These are phyloP conservation scores for Colletotrichum sublineola DNA, from an alignment of 2,329 filamentous ascomycete genomes.

Conservation along the genomic window DNA sequence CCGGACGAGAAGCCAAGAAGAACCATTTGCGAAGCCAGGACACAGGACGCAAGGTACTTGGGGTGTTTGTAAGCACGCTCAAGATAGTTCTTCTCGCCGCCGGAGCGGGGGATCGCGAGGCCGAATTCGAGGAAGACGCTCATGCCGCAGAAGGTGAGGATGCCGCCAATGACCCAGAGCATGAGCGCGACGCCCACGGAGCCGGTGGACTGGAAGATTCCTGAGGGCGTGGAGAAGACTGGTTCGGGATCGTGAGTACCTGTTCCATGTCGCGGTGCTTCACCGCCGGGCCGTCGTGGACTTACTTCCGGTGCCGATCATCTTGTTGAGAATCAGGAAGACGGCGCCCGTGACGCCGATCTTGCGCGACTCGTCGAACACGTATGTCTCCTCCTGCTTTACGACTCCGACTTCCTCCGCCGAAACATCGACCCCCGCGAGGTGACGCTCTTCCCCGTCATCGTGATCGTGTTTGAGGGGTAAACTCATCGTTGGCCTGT, in stretches of 20 bases:
- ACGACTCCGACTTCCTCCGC: constrained; percentile 13
- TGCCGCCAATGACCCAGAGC: constrained; percentile 51
- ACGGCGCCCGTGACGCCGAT: constrained; percentile 66
- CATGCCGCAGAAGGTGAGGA: constrained; percentile 70
- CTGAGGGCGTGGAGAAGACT: constrained; percentile 69
- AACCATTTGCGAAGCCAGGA: constrained; percentile 72
- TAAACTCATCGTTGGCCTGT: constrained; percentile 13
- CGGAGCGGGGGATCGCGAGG: constrained; percentile 71
- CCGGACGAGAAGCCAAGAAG: constrained; percentile 72
- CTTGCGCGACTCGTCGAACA: constrained; percentile 58
- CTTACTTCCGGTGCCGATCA: constrained; percentile 70
- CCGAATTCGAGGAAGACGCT: constrained; percentile 75
- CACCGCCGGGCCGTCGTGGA: constrained; percentile 23
- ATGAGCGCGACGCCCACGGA: constrained; percentile 63
- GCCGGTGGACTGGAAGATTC: constrained; percentile 65
- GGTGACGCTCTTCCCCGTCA: constrained; percentile 19
- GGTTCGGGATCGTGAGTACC: constrained; percentile 13
- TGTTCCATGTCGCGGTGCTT: neutral
- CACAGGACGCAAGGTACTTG: constrained; percentile 69
- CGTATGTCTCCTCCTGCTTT: constrained; percentile 50
- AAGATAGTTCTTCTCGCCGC: constrained; percentile 76
- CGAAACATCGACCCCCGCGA: neutral
- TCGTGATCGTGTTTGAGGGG: constrained; percentile 29
- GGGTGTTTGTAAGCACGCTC: constrained; percentile 72
- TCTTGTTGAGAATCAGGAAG: constrained; percentile 69